These are phyloP conservation scores for Fusarium albosuccineum DNA, from an alignment of 2,329 filamentous ascomycete genomes.

Conservation along the genomic window DNA sequence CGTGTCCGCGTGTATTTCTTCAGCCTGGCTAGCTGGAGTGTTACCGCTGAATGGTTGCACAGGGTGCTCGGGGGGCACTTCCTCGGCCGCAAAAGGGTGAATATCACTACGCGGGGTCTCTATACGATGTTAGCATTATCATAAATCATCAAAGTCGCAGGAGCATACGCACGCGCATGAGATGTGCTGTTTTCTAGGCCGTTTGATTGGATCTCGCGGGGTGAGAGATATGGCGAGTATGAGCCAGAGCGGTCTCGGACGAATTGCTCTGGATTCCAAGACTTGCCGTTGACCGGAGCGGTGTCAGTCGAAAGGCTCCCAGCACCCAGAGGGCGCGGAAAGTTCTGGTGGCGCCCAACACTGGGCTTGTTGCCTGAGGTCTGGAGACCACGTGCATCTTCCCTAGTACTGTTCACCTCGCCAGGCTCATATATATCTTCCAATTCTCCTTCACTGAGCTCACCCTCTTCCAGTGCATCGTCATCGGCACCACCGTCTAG, in stretches of 20 bases:
- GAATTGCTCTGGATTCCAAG: slow-evolving; percentile 12
- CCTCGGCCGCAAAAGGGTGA: not conserved
- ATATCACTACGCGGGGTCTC: slow-evolving; percentile 18
- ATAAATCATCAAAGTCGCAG: no score
- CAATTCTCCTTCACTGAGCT: slow-evolving; percentile 78
- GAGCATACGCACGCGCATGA: slow-evolving; percentile 21
- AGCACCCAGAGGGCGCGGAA: not conserved
- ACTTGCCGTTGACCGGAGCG: slow-evolving; percentile 4
- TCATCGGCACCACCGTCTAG: slow-evolving; percentile 17
- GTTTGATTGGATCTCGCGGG: slow-evolving; percentile 57
- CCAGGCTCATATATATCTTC: slow-evolving; percentile 67
- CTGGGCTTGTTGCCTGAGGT: not conserved
- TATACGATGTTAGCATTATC: slow-evolving; percentile 25
- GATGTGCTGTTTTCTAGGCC: slow-evolving; percentile 25
- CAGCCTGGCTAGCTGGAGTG: not conserved
- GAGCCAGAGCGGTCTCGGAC: slow-evolving; percentile 63
- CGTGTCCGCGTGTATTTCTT: slow-evolving; percentile 1
- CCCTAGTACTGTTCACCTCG: slow-evolving; percentile 20
- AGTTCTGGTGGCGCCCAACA: not conserved
- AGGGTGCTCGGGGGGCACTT: not conserved
- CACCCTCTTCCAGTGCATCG: slow-evolving; percentile 74
- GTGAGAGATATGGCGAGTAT: slow-evolving; percentile 66
- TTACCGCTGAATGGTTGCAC: not conserved
- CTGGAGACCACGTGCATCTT: not conserved
- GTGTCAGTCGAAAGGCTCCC: not conserved